These are phyloP conservation scores for Aurantiochytrium sp. DNA, from an alignment of 108 stramenopile genomes.

Conservation along the genomic window DNA sequence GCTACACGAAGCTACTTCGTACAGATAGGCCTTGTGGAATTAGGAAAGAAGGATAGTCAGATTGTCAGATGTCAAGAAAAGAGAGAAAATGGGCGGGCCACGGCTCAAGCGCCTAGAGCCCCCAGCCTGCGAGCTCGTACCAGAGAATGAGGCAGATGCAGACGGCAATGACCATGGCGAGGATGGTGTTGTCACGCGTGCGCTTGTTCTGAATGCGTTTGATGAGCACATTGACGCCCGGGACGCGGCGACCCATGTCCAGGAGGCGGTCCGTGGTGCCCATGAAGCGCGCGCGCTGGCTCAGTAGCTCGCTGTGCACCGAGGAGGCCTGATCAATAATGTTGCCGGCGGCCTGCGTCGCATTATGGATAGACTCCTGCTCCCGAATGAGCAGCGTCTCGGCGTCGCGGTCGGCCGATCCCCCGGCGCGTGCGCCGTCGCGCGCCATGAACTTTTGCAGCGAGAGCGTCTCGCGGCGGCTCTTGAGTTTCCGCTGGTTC, in stretches of 20 bases:
- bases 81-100: too few relatives aligned
- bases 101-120: neutral
- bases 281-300: neutral
- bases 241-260: conserved; percentile 1
- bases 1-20: too few relatives aligned
- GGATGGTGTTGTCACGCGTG: conserved; percentile 9
- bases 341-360: neutral
- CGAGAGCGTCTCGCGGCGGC: neutral
- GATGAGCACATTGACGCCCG: neutral
- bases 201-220: conserved; percentile 9
- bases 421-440: neutral
- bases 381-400: conserved; percentile 21
- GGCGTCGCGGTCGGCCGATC: neutral
- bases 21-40: too few relatives aligned
- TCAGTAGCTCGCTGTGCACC: neutral
- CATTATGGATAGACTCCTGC: neutral
- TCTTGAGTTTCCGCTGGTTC: neutral
- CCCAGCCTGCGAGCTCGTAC: conserved; percentile 11
- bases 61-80: too few relatives aligned
- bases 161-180: neutral
- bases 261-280: neutral
- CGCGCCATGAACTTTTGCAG: neutral
- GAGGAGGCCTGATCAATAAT: conserved; percentile 1
- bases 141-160: conserved; percentile 13
- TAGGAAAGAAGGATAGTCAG: too few relatives aligned